Conservation (phyloP, 2,329 filamentous ascomycete genomes). For the Ophiostoma populinum region DNA sequence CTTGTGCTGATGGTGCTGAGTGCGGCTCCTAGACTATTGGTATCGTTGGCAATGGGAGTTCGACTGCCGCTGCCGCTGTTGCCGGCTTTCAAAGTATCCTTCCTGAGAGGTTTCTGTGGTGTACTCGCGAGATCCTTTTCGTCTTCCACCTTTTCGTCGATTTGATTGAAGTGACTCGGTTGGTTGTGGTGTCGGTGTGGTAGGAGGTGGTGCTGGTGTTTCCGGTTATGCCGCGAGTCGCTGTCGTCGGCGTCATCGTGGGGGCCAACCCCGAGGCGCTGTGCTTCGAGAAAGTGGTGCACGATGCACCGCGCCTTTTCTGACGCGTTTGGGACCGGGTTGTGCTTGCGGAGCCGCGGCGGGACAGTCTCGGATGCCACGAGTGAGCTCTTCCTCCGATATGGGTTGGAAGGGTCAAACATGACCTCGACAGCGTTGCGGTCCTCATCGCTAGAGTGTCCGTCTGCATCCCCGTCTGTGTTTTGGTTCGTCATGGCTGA, state of each 20-base stretch:
- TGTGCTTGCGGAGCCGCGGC: conserved; percentile 19
- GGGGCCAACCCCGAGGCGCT: conserved; percentile 22
- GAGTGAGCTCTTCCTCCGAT: conserved; percentile 50
- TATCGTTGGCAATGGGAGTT: no score
- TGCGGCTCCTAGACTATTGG: no score
- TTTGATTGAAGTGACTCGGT: neutral
- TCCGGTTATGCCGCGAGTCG: conserved; percentile 12
- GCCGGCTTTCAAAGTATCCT: no score
- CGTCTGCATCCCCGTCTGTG: conserved; percentile 18
- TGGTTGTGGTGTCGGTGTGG: neutral
- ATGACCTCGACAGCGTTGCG: conserved; percentile 37
- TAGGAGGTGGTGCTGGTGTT: conserved; percentile 1
- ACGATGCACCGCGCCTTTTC: conserved; percentile 43
- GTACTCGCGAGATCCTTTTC: neutral
- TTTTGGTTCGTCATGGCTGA: conserved; percentile 2
- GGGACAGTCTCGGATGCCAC: conserved; percentile 30
- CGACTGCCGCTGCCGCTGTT: no score
- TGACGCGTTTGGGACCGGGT: conserved; percentile 7
- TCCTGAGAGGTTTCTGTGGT: no score
- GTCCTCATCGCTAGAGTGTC: conserved; percentile 32
- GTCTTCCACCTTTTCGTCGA: neutral
- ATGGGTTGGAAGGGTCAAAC: conserved; percentile 42
- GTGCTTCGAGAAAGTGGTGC: conserved; percentile 44
- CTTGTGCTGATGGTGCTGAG: neutral
- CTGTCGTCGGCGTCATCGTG: conserved; percentile 5